A percentile compares a stretch with the other conserved stretches of the same genome.
phyloP scores from a whole-genome alignment of 2,329 filamentous ascomycete genomes.

The Microdochium trichocladiopsis region DNA sequence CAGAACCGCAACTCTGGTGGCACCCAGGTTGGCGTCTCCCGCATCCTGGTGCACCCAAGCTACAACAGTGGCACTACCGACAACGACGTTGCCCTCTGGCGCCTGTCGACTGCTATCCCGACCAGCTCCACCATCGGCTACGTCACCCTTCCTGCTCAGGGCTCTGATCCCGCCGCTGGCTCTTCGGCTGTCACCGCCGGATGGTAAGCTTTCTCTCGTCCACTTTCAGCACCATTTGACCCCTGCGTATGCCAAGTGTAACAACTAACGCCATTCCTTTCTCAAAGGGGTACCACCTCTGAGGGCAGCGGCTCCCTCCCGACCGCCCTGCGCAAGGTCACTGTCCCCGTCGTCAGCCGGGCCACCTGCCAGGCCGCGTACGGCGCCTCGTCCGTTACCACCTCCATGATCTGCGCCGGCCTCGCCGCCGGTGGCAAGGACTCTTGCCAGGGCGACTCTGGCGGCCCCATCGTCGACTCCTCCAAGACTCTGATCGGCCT shows the following conservation, averaged over 20 bases:
- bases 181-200: constrained; percentile 6
- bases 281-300: neutral
- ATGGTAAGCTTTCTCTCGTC: neutral
- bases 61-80: constrained; percentile 2
- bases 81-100: constrained; percentile 22
- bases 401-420: constrained; percentile 24
- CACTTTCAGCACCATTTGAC: no score
- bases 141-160: constrained; percentile 12
- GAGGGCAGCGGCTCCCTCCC: constrained; percentile 8
- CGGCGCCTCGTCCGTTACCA: constrained; percentile 13
- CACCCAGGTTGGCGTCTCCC: constrained; percentile 13
- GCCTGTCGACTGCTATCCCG: constrained; percentile 15
- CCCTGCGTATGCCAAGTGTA: no score
- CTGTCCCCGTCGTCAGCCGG: constrained; percentile 20
- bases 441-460: constrained; percentile 23
- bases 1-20: constrained; percentile 18
- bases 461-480: constrained; percentile 20
- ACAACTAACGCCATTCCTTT: neutral
- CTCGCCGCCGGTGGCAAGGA: constrained; percentile 17
- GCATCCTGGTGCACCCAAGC: constrained; percentile 6
- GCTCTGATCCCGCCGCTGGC: constrained; percentile 16
- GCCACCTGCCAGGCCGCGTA: constrained; percentile 16
- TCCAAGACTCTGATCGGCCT: constrained; percentile 13
- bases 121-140: constrained; percentile 15
- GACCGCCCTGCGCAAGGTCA: constrained; percentile 18